Conservation (phyloP, 805 yeast species). For the Brettanomyces anomalus region DNA sequence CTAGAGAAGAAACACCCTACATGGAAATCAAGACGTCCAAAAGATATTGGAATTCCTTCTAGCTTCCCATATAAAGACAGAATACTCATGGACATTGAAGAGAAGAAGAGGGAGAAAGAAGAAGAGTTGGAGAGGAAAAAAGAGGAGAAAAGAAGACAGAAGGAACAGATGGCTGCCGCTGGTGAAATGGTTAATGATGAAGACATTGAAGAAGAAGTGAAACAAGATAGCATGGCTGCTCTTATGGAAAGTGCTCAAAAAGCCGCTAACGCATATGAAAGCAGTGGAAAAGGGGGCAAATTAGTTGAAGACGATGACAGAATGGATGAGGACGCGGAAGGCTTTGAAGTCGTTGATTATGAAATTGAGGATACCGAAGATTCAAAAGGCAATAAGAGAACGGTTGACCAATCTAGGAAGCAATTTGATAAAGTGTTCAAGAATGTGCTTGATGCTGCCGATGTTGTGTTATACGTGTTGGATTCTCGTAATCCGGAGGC, state of each 20-base stretch:
- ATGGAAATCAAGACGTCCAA: slow-evolving; percentile 78
- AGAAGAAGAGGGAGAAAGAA: slow-evolving; percentile 41
- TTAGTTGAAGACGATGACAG: slow-evolving; percentile 39
- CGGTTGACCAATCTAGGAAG: slow-evolving; percentile 68
- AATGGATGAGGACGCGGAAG: slow-evolving; percentile 38
- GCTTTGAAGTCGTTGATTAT: slow-evolving; percentile 36
- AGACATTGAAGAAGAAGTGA: slow-evolving; percentile 29
- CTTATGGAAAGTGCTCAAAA: slow-evolving; percentile 81
- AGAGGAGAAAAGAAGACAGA: slow-evolving; percentile 11
- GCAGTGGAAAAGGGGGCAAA: too few relatives aligned
- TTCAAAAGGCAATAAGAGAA: slow-evolving; percentile 29
- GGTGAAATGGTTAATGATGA: slow-evolving; percentile 31
- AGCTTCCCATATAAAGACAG: slow-evolving; percentile 90
- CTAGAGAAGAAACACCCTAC: slow-evolving; percentile 81
- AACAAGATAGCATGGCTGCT: slow-evolving; percentile 58
- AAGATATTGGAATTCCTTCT: slow-evolving; percentile 93
- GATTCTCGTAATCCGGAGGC: slow-evolving; percentile 98
- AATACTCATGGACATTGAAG: slow-evolving; percentile 66
- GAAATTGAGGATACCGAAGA: slow-evolving; percentile 18
- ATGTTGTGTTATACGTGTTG: slow-evolving; percentile 83
- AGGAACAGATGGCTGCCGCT: slow-evolving; percentile 25
- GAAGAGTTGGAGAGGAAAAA: slow-evolving; percentile 42
- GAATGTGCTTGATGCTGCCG: slow-evolving; percentile 86
- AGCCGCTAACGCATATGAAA: slow-evolving; percentile 66
- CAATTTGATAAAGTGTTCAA: slow-evolving; percentile 93